These are phyloP conservation scores for Zygosaccharomyces sapae DNA, from an alignment of 1,139 yeast genomes.

Conservation along the genomic window DNA sequence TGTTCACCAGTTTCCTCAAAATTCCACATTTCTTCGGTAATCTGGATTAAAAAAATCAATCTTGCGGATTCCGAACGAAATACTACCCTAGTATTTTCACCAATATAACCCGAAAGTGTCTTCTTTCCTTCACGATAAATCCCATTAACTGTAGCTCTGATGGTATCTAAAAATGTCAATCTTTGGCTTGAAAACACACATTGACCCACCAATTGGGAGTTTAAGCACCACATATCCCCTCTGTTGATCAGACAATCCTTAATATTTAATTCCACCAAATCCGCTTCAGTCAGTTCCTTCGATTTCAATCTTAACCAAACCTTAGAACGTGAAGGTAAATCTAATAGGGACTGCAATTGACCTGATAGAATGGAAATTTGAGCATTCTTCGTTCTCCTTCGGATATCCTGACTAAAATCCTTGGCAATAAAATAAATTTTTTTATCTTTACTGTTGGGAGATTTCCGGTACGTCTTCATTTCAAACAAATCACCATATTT, in stretches of 20 bases:
- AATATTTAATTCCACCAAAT: slow-evolving; percentile 74
- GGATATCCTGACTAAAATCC: slow-evolving; percentile 36
- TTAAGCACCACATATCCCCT: slow-evolving; percentile 90
- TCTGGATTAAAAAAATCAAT: slow-evolving; percentile 75
- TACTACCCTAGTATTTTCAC: slow-evolving; percentile 70
- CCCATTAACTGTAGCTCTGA: slow-evolving; percentile 59
- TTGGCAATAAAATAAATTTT: slow-evolving; percentile 47
- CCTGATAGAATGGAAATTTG: slow-evolving; percentile 60
- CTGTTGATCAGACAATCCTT: slow-evolving; percentile 79
- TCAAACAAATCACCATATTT: slow-evolving; percentile 75
- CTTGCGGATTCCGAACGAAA: slow-evolving; percentile 90
- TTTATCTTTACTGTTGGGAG: slow-evolving; percentile 26
- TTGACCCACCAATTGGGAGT: slow-evolving; percentile 55
- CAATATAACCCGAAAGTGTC: slow-evolving; percentile 61
- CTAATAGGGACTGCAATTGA: slow-evolving; percentile 57
- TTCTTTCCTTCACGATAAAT: slow-evolving; percentile 70
- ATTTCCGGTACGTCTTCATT: slow-evolving; percentile 40
- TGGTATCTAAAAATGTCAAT: slow-evolving; percentile 57
- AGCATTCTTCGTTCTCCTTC: slow-evolving; percentile 33
- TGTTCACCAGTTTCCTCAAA: slow-evolving; percentile 96
- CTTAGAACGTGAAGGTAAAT: slow-evolving; percentile 61
- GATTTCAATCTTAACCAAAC: slow-evolving; percentile 53
- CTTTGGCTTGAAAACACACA: slow-evolving; percentile 70
- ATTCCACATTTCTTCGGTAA: slow-evolving; percentile 96
- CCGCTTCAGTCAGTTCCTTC: slow-evolving; percentile 59